Evolutionary conservation across 2,329 filamentous ascomycete genomes (phyloP), one percentile per base, ranked within the genome.

Genomic region (Cephalotrichum gorgonifer): DNA sequence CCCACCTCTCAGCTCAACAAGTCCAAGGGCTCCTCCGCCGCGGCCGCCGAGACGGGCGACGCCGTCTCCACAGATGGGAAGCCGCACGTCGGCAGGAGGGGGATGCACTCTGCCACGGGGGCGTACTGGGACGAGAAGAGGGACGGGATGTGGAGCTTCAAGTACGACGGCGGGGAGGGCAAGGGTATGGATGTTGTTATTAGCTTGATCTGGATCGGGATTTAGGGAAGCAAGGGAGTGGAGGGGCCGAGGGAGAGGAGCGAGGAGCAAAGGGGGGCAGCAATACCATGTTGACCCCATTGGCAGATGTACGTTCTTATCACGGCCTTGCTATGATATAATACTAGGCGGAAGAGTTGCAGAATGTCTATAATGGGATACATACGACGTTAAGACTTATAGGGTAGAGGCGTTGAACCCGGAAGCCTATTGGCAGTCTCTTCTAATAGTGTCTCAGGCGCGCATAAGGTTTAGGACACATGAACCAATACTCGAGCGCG

Each of bases 71-170:
- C 79, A 26, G 75, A 80, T 53, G 79, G 77, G 55, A 83, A 82
- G 69, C 75, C 78, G n/a, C 79, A 84, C 62, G 85, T 86, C 50
- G 91, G 89, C 50, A 81, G 90, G 56, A 81, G 91, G 55, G 93
- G 93, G 55, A 93, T 93, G 87, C 87, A 93, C 72, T 86, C 81
- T 64, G 86, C 87, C 22, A 86, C 85, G 42, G 87, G 86, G 44
- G 88, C 86, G 30, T 93, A 85, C 74, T 93, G 87, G 87, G 88
- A 93, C 67, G 86, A 89, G 70, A 87, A 89, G 72, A 88, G 85
- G 67, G 86, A 93, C 61, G 87, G 87, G 57, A 90, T 90, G 78
- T 93, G 85, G 85, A 88, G 81, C 58, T 89, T 85, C 73, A 93
- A 93, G 73, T 91, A 83, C 64, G 85, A 89, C 58, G 78, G 77